A percentile compares a stretch with the other conserved stretches of the same genome.
These are phyloP conservation scores for Trichoderma koningiopsis DNA, from an alignment of 2,329 filamentous ascomycete genomes.

Conservation along the genomic window DNA sequence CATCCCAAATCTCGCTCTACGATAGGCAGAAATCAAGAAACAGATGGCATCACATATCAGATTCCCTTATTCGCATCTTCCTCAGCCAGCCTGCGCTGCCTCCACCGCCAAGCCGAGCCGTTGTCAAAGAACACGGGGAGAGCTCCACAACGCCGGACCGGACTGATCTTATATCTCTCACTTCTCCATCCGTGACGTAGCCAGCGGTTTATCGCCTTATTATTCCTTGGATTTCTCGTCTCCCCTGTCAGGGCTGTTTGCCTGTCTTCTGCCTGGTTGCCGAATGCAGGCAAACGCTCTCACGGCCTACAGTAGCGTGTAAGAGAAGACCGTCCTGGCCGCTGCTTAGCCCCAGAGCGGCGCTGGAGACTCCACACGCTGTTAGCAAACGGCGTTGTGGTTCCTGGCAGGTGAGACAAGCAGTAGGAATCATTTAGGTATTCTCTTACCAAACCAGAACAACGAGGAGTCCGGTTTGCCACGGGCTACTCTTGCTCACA, in stretches of 20 bases:
- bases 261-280: background rate
- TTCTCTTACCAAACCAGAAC: background rate
- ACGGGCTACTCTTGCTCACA: background rate
- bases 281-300: constrained; percentile 21
- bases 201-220: background rate
- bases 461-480: background rate
- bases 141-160: background rate
- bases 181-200: constrained; percentile 17
- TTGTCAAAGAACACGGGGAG: constrained; percentile 1
- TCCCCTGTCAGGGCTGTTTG: background rate
- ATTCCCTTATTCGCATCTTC: background rate
- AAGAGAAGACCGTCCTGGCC: background rate
- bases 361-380: background rate
- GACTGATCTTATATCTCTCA: constrained; percentile 6
- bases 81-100: background rate
- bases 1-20: background rate
- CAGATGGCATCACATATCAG: background rate
- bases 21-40: background rate
- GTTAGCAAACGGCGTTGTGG: background rate
- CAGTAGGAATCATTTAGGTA: background rate
- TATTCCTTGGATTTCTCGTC: background rate
- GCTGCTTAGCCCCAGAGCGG: background rate
- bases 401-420: constrained; percentile 16
- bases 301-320: constrained; percentile 21
- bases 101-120: constrained; percentile 16